These are phyloP conservation scores for Candida sanyaensis DNA, from an alignment of 1,139 yeast genomes.

Conservation along the genomic window DNA sequence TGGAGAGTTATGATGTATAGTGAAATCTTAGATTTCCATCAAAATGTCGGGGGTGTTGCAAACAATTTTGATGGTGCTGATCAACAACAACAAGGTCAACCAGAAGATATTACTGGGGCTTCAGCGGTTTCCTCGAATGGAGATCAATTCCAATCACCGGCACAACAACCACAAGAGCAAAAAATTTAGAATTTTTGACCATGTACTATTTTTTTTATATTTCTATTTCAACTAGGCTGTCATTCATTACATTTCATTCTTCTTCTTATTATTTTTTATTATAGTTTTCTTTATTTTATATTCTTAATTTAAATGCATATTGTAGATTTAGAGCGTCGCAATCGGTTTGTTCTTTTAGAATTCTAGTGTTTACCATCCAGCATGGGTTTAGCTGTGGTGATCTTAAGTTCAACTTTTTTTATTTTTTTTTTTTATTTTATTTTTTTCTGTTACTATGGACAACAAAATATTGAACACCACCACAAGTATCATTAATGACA, in stretches of 20 bases:
- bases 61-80: slow-evolving; percentile 10
- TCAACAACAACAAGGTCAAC: slow-evolving; percentile 10
- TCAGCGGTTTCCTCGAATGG: slow-evolving; percentile 21
- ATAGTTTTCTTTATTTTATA: not conserved
- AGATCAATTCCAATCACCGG: slow-evolving; percentile 31
- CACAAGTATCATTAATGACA: too few relatives aligned
- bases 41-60: slow-evolving; percentile 46
- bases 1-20: slow-evolving; percentile 99
- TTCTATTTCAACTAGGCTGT: not conserved
- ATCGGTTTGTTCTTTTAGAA: too few relatives aligned
- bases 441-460: not conserved
- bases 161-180: slow-evolving; percentile 24
- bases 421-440: not conserved
- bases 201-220: not conserved
- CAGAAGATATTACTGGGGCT: slow-evolving; percentile 9
- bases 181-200: slow-evolving; percentile 2
- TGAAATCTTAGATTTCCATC: slow-evolving; percentile 94
- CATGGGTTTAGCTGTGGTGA: too few relatives aligned
- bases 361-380: too few relatives aligned
- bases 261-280: not conserved
- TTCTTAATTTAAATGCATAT: slow-evolving; percentile 1
- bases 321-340: not conserved
- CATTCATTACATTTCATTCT: not conserved
- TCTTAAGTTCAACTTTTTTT: too few relatives aligned
- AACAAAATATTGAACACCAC: too few relatives aligned